Percentiles rank a stretch among this genome's conserved stretches.
Conservation (phyloP, 1,139 yeast species). For the Pichia sp. region DNA sequence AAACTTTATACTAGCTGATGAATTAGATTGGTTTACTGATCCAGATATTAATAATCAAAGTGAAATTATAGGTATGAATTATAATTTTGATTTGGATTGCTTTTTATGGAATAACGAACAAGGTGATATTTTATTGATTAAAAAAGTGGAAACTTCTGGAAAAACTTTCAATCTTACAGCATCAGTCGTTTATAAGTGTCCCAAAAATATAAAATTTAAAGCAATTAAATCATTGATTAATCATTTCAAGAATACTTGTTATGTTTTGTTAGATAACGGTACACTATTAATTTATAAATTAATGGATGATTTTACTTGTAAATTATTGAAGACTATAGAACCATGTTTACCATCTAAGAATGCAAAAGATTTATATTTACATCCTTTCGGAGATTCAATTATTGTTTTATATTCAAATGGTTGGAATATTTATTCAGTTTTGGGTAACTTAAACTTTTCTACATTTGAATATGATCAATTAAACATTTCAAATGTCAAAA, state of each 20-base stretch:
- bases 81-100: slow-evolving; percentile 21
- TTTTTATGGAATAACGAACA: slow-evolving; percentile 26
- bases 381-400: slow-evolving; percentile 26
- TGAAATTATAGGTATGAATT: slow-evolving; percentile 19
- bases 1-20: slow-evolving; percentile 25
- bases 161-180: slow-evolving; percentile 19
- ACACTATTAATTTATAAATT: slow-evolving; percentile 26
- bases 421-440: slow-evolving; percentile 33
- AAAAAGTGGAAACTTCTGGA: slow-evolving; percentile 7
- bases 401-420: slow-evolving; percentile 27
- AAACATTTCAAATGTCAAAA: slow-evolving; percentile 21
- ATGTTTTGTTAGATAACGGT: slow-evolving; percentile 28
- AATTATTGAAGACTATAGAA: slow-evolving; percentile 21
- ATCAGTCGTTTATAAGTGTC: slow-evolving; percentile 12
- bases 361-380: slow-evolving; percentile 21
- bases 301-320: slow-evolving; percentile 17
- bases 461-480: slow-evolving; percentile 31
- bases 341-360: slow-evolving; percentile 23
- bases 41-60: slow-evolving; percentile 10
- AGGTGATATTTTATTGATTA: slow-evolving; percentile 27
- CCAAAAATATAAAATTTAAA: not conserved
- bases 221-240: slow-evolving; percentile 22
- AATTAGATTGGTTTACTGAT: slow-evolving; percentile 27
- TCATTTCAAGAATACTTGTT: slow-evolving; percentile 23
- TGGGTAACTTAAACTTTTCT: slow-evolving; percentile 33